Evolutionary conservation across 192 early-diverging fungal species (phyloP).

Genomic region (Coemansia sp.): DNA sequence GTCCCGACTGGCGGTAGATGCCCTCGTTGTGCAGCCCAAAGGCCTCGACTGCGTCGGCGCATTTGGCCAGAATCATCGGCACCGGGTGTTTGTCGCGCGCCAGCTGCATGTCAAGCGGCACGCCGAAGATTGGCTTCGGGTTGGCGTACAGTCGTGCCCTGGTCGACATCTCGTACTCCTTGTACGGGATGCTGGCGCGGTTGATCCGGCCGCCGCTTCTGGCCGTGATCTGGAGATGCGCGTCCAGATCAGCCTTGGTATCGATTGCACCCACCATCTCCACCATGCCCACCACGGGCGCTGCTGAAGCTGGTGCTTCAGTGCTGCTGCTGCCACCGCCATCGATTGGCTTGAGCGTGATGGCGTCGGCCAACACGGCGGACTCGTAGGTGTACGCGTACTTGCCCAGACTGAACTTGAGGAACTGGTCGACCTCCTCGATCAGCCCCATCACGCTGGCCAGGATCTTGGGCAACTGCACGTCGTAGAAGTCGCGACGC

Average conservation of each 20-base stretch:
- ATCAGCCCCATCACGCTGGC: conserved; percentile 77
- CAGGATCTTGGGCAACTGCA: conserved; percentile 80
- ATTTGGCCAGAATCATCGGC: conserved; percentile 78
- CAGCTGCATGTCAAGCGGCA: conserved; percentile 68
- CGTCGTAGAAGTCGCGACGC: conserved; percentile 74
- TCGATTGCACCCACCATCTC: conserved; percentile 64
- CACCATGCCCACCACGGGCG: conserved; percentile 30
- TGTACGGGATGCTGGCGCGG: conserved; percentile 42
- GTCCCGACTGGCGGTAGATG: conserved; percentile 88
- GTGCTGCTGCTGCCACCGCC: conserved; percentile 1
- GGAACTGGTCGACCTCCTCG: conserved; percentile 80
- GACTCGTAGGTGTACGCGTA: conserved; percentile 82
- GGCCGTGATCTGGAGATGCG: conserved; percentile 51
- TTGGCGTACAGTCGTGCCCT: conserved; percentile 64
- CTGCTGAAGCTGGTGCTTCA: too few species aligned
- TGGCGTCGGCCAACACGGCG: conserved; percentile 71
- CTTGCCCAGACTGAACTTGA: conserved; percentile 77
- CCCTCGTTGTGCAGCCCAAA: conserved; percentile 75
- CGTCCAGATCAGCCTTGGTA: conserved; percentile 58
- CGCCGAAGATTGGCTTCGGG: conserved; percentile 79
- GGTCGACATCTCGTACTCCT: conserved; percentile 47
- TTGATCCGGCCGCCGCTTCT: conserved; percentile 29
- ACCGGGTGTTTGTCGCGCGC: conserved; percentile 71
- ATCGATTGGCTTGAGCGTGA: conserved; percentile 63
- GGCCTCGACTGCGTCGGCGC: conserved; percentile 80